Evolutionary conservation across 768 basidiomycete species (phyloP), one percentile per base, ranked within the genome.

Genomic region (Grammothele lineata): DNA sequence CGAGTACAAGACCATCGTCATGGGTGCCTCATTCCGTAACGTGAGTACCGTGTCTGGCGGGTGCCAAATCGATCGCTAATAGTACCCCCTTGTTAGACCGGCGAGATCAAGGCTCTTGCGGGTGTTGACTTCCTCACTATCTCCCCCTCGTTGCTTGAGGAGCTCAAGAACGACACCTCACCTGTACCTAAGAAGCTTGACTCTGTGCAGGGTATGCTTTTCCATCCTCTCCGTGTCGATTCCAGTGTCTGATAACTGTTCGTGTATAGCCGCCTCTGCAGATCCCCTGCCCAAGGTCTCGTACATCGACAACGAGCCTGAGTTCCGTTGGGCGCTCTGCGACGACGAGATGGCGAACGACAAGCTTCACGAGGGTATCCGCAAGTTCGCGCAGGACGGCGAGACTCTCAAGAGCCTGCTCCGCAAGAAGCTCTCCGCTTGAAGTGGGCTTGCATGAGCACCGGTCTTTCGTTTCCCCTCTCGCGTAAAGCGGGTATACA

Each of bases 1-100:
- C 72, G 78, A 80, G 50, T 98, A 99, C 81, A 91, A 93, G 62
- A 99, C 96, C 59, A 97, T 99, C 70, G 95, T 98, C 68, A 97
- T 98, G 96, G 96, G 95, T 65, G 96, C 96, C 50, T 95, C 92
- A 25, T 97, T 99, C 93, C 89, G 96, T 66, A 98, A 97, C 76
- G 85, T 93, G 58, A 48, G 87, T 73, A 3, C 15, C n/a, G n/a
- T n/a, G 27, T 19, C 35, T 42, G 5, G 3, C 18, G 4, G 32
- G 10, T 23, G 42, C 1, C 14, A 8, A 2, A 18, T 25, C 22
- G 2, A 27, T 45, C 23, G 14, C 35, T 40, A 15, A 23, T 46
- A 30, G 14, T 30, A 14, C 27, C 27, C 27, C 14, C 14, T 30
- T 30, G 27, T 55, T 48, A 93, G 91, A 68, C 70, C 47, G 89